Base-by-base conservation (phyloP, 1,284 basidiomycete species). In the Volvariella surrecta region DNA sequence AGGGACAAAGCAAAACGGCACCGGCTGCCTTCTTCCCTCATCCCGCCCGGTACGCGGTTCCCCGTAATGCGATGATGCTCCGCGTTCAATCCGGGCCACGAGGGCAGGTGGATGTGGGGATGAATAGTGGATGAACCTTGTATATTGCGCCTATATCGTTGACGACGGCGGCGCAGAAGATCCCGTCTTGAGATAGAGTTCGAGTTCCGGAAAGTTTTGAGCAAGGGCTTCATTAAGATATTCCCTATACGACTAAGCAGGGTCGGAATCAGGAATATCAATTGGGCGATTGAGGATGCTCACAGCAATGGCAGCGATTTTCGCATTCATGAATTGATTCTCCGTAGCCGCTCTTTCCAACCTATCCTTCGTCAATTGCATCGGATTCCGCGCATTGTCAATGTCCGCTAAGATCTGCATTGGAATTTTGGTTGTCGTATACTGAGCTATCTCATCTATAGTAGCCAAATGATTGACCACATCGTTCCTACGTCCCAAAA, bases 261-360 rank as follows among this genome's bases (percentile, higher is more conserved):
- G 11, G 15, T 4, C 3, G 18, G 13, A 17, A 16, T 11, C 6
- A 6, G 24, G 6, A 6, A 28, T 28, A 28, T 28, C 24, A 28
- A 28, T 28, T 19, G 13, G 13, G 34, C 34, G 24, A 15, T 39
- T 40, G n/a, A 30, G 19, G 38, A 32, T 21, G 63, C 73, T 54
- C 52, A 88, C 86, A 42, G 76, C 70, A 21, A 90, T 72, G 2
- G 85, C 84, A 37, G 75, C 70, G 37, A 90, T 81, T 55, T 89
- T 89, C n/a, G 84, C 88, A 57, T 89, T 88, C 75, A 89, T 87
- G 54, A 88, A 89, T 58, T 89, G 85, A 57, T 90, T 91, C 62
- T 89, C 87, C 1, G 84, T 84, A 17, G 86, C 82, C 0, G 85
- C 76, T 40, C 86, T 72, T 58, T 90, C 87, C 10, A 89, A 59